Percentiles rank a stretch among this genome's conserved stretches.
Evolutionary conservation across 2,329 filamentous ascomycete species (phyloP).

Genomic region (Diplodia intermedia): DNA sequence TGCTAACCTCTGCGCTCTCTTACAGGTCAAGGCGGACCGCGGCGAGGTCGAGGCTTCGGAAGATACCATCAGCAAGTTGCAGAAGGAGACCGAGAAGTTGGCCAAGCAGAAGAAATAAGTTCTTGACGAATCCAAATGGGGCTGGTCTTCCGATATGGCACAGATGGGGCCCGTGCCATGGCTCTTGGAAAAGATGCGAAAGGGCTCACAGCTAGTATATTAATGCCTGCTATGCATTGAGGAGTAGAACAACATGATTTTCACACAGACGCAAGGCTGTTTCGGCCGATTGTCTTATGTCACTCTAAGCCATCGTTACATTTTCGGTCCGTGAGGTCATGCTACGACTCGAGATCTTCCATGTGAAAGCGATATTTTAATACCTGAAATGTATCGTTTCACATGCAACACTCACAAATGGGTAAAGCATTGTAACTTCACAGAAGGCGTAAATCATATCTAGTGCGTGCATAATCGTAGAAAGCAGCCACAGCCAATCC

Average conservation of each 20-base stretch:
- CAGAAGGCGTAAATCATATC: neutral
- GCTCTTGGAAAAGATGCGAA: neutral
- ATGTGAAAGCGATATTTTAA: neutral
- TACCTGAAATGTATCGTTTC: neutral
- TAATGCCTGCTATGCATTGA: neutral
- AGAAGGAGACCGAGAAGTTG: conserved; percentile 53
- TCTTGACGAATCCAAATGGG: neutral
- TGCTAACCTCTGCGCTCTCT: conserved; percentile 10
- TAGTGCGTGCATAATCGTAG: neutral
- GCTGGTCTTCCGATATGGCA: neutral
- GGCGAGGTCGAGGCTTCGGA: conserved; percentile 53
- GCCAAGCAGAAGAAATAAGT: conserved; percentile 39
- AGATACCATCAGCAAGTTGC: conserved; percentile 53
- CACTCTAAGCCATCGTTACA: neutral
- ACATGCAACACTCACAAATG: neutral
- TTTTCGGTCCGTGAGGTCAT: neutral
- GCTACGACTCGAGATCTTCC: neutral
- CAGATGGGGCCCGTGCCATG: neutral
- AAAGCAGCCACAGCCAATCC: neutral
- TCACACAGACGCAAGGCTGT: neutral
- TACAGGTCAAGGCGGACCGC: conserved; percentile 51
- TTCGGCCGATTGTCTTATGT: neutral
- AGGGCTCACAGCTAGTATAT: neutral
- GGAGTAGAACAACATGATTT: neutral
- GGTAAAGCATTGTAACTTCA: neutral